These are phyloP conservation scores for Gossypium turneri DNA, from an alignment of 345 rosid species.

Conservation along the genomic window DNA sequence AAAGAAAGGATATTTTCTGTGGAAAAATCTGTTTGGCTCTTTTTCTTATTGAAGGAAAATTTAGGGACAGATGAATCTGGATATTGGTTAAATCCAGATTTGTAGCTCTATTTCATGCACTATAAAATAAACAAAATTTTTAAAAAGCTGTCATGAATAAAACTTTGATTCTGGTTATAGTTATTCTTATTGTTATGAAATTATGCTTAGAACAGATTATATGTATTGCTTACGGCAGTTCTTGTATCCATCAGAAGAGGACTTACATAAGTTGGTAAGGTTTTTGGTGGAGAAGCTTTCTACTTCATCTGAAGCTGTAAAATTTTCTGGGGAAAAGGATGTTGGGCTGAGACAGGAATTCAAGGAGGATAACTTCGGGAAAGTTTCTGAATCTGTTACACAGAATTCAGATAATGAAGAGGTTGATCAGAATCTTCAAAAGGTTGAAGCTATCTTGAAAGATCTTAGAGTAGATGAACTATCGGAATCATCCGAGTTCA, in stretches of 20 bases:
- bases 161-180: conserved; percentile 18
- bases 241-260: conserved; percentile 64
- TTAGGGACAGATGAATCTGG: background rate
- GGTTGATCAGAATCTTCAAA: conserved; percentile 38
- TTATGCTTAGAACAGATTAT: conserved; percentile 50
- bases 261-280: conserved; percentile 51
- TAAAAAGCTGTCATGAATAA: background rate
- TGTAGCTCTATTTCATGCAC: background rate
- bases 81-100: background rate
- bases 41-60: background rate
- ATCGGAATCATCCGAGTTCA: conserved; percentile 24
- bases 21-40: background rate
- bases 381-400: conserved; percentile 12
- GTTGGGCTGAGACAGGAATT: conserved; percentile 24
- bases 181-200: conserved; percentile 46
- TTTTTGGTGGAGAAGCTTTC: conserved; percentile 71
- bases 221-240: conserved; percentile 64
- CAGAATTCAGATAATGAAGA: conserved; percentile 29
- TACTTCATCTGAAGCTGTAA: conserved; percentile 26
- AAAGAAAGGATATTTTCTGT: background rate
- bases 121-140: background rate
- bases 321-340: conserved; percentile 28
- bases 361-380: conserved; percentile 16
- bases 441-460: conserved; percentile 38
- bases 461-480: conserved; percentile 39